Percentiles rank a stretch among this genome's conserved stretches.
phyloP scores from a whole-genome alignment of 2,329 filamentous ascomycete genomes.

The Trichoderma sp. region DNA sequence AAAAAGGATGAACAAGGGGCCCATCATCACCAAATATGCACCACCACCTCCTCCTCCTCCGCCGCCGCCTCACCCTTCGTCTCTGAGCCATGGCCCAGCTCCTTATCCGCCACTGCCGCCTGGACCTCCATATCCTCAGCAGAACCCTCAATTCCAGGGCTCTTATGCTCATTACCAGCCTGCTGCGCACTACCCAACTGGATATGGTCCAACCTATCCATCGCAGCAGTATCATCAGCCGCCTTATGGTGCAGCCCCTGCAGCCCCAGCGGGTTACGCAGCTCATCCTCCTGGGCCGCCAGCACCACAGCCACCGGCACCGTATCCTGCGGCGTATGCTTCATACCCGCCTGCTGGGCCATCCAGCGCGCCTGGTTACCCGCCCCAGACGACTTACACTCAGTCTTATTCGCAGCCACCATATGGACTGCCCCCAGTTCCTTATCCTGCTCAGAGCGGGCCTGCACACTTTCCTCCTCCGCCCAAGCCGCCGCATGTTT shows the following conservation, averaged over 20 bases:
- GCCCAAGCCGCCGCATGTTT: conserved; percentile 21
- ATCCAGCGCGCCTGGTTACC: conserved; percentile 14
- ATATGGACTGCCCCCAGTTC: conserved; percentile 25
- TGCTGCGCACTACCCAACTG: conserved; percentile 26
- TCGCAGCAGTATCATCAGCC: conserved; percentile 26
- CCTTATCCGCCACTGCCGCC: conserved; percentile 29
- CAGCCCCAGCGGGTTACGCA: conserved; percentile 21
- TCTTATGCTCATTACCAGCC: conserved; percentile 27
- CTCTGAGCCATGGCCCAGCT: conserved; percentile 19
- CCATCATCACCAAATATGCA: conserved; percentile 37
- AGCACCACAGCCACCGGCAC: conserved; percentile 10
- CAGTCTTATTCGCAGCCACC: conserved; percentile 23
- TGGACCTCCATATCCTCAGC: conserved; percentile 26
- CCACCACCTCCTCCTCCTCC: conserved; percentile 23
- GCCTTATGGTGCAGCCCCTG: conserved; percentile 22
- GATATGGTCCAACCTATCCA: conserved; percentile 30
- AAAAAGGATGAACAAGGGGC: conserved; percentile 35
- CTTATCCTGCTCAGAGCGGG: conserved; percentile 24
- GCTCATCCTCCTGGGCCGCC: conserved; percentile 18
- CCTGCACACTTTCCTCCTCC: conserved; percentile 12
- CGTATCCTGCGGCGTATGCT: conserved; percentile 15
- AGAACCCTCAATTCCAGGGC: conserved; percentile 26
- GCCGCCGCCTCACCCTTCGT: not conserved
- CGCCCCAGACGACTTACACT: conserved; percentile 15
- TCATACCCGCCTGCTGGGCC: conserved; percentile 25